phyloP scores from a whole-genome alignment of 495 filamentous ascomycete species.

The Cudoniella acicularis region DNA sequence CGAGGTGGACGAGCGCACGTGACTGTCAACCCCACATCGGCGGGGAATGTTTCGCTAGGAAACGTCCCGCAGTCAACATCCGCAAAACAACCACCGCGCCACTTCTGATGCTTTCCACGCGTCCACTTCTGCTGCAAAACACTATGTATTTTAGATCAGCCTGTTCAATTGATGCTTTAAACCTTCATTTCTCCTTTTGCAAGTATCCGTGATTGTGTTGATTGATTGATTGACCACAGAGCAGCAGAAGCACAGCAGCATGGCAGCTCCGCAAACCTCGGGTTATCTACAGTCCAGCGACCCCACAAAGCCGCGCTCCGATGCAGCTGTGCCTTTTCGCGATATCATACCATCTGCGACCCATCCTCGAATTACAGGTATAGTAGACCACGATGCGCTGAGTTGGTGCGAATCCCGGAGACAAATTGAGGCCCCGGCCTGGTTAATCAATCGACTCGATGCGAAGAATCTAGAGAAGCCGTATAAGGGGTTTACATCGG shows the following conservation, averaged over 20 bases:
- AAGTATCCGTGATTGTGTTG: background rate
- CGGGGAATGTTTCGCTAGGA: background rate
- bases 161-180: background rate
- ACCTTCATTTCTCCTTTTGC: background rate
- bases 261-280: slow-evolving; percentile 21
- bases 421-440: slow-evolving; percentile 25
- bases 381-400: slow-evolving; percentile 16
- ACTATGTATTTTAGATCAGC: background rate
- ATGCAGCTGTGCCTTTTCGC: slow-evolving; percentile 24
- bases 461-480: slow-evolving; percentile 23
- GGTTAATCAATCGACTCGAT: slow-evolving; percentile 25
- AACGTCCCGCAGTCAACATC: background rate
- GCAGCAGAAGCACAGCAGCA: slow-evolving; percentile 12
- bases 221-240: background rate
- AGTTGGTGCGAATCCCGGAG: slow-evolving; percentile 25
- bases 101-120: background rate
- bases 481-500: slow-evolving; percentile 21
- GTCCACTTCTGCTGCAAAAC: background rate
- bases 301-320: slow-evolving; percentile 21
- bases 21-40: background rate
- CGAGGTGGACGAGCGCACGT: background rate
- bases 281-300: slow-evolving; percentile 21
- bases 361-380: slow-evolving; percentile 25
- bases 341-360: slow-evolving; percentile 21
- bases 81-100: background rate